Conservation (phyloP, 169 alveolate species). For the Babesia divergens region DNA sequence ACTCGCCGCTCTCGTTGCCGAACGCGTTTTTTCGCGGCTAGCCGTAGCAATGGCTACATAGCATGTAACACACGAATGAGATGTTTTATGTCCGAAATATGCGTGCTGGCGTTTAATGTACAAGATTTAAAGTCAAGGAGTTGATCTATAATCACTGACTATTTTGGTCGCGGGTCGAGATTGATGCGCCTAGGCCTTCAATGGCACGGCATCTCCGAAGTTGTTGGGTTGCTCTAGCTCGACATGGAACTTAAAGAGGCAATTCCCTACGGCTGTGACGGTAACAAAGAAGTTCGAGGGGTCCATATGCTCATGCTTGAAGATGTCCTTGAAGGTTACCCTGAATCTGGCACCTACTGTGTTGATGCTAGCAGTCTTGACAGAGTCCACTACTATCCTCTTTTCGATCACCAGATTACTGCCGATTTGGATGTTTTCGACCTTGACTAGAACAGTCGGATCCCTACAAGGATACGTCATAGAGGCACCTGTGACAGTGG, state of each 20-base stretch:
- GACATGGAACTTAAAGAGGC: constrained; percentile 1
- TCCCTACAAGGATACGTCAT: not conserved
- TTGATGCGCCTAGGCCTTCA: too few relatives aligned
- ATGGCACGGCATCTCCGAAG: constrained; percentile 19
- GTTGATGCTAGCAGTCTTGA: not conserved
- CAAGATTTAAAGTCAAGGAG: too few relatives aligned
- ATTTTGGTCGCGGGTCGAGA: too few relatives aligned
- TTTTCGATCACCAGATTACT: not conserved
- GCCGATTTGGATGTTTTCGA: not conserved
- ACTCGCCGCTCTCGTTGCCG: too few relatives aligned
- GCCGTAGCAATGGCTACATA: too few relatives aligned
- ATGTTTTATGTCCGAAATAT: too few relatives aligned
- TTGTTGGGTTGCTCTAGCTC: constrained; percentile 33
- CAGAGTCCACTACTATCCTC: not conserved
- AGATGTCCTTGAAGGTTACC: not conserved
- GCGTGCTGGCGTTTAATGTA: too few relatives aligned
- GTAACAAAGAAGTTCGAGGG: not conserved
- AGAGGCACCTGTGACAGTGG: not conserved
- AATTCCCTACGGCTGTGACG: not conserved
- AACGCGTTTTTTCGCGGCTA: too few relatives aligned
- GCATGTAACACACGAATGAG: too few relatives aligned
- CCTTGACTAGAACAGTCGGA: not conserved
- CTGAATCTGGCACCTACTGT: constrained; percentile 6
- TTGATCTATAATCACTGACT: too few relatives aligned
- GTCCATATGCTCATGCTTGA: not conserved